Evolutionary conservation across 495 filamentous ascomycete genomes (phyloP), one percentile per base, ranked within the genome.

Genomic region (Podospora anserina): DNA sequence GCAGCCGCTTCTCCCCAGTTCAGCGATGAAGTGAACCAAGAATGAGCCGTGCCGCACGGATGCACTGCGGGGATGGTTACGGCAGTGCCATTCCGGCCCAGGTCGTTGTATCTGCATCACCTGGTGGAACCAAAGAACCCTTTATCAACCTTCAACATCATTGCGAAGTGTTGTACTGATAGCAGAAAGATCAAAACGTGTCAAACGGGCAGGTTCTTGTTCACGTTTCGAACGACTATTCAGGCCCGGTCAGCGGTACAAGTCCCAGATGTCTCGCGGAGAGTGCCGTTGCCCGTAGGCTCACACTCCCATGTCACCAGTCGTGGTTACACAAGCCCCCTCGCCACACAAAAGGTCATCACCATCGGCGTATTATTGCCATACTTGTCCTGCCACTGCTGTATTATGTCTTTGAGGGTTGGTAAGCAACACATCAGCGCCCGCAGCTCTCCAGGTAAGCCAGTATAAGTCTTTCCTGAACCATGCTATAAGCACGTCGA

Each of bases 21-120:
- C 55, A 58, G 39, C 39, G 39, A 49, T 49, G 39, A 16, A 16
- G 39, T 49, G 39, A 49, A 49, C 39, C 39, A 49, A 49, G 39
- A 49, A 18, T 11, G 15, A 58, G 19, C 18, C n/a, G n/a, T 58
- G 55, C 55, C 55, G 19, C 19, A 58, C 55, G 5, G 23, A 5
- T 58, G 55, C 55, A 58, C 23, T 58, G 55, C 23, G 55, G 55
- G 55, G 55, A 58, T 58, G 55, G 55, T 11, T 5, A 58, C 19
- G 23, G n/a, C 55, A 58, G n/a, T 58, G n/a, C 55, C 23, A 58
- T 26, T 58, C 23, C 55, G 55, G 23, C n/a, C 55, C 55, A 5
- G n/a, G 39, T 49, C 39, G 9, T 49, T 11, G 9, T 13, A 11
- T 49, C 9, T 16, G 39, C 9, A 49, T 49, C 39, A 49, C 39